Percentiles rank a stretch among this genome's conserved stretches.
Conservation (phyloP, 73 alveolate species). For the Diophrys appendiculata region DNA sequence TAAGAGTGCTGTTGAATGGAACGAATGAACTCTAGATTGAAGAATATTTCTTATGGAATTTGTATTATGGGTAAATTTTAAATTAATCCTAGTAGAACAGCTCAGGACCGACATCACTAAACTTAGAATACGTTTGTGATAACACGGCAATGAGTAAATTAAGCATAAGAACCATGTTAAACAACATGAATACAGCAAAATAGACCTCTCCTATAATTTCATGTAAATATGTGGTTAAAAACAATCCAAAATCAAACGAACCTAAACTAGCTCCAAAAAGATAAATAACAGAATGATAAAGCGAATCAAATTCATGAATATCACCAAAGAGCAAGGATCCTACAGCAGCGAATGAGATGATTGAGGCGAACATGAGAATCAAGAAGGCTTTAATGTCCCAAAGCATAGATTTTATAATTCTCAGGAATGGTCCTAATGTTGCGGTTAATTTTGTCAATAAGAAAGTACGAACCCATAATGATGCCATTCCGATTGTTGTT, state of each 20-base stretch:
- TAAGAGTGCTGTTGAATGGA: not conserved
- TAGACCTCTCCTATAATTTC: not conserved
- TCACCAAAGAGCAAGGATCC: not conserved
- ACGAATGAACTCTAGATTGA: not conserved
- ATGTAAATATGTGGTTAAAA: not conserved
- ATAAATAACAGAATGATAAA: not conserved
- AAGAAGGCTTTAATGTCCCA: constrained; percentile 12
- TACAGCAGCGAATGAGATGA: not conserved
- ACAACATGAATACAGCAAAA: not conserved
- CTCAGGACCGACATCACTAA: not conserved
- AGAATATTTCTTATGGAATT: not conserved
- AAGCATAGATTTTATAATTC: not conserved
- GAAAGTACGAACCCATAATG: not conserved
- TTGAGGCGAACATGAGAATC: not conserved
- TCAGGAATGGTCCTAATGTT: not conserved
- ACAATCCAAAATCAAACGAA: not conserved
- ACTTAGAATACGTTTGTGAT: not conserved
- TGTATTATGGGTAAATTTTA: not conserved
- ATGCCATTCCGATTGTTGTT: not conserved
- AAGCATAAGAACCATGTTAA: not conserved
- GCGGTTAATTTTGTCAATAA: not conserved
- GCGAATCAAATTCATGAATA: not conserved
- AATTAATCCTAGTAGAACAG: not conserved
- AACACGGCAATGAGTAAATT: constrained; percentile 12
- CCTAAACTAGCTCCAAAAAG: constrained; percentile 8